Base-by-base conservation (phyloP, 1,139 yeast genomes). In the Suhomyces coccinellae region DNA sequence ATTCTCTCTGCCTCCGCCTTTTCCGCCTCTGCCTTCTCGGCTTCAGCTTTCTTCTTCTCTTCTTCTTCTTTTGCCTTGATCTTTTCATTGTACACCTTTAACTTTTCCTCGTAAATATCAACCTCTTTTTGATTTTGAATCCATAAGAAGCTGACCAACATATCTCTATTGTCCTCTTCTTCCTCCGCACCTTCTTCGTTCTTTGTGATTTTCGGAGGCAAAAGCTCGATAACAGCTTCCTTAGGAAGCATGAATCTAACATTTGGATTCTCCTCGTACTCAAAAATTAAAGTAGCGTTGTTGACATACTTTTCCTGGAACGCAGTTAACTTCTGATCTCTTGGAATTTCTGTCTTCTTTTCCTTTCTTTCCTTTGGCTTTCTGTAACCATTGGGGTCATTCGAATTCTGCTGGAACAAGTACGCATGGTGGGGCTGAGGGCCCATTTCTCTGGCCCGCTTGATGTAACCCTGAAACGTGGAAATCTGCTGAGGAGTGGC, bases 231-330 rank as follows among this genome's bases (percentile, higher is more conserved):
- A 4, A 91, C 77, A 1, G 93, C 79, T 53, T 86, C 80, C 52
- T 83, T 83, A 0, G 98, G 97, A 2, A 91, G 58, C 48, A 78
- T 66, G 56, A 79, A 91, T 45, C 98, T 75, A 9, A 85, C 85
- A 43, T 85, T 78, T 0, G 95, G 79, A 60, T 84, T 85, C 55
- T 93, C 98, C 33, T 77, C 77, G 65, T 83, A 91, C 63, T 93
- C 99, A 64, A 93, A 84, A 12, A 90, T 82, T 38, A 93, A 63
- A 40, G 88, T 86, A 0, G 95, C 90, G 56, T 82, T 80, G 34
- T 77, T 65, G 33, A 80, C 67, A 57, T 86, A 86, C 57, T 80
- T 75, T 53, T 84, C 91, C 57, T 86, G 95, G 54, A 86, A 85
- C 0, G 90, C 85, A 0, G 93, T 85, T 43, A 85, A 64, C 54